Base-by-base conservation (phyloP, 1,284 basidiomycete species). In the Rhodotorula sp. region DNA sequence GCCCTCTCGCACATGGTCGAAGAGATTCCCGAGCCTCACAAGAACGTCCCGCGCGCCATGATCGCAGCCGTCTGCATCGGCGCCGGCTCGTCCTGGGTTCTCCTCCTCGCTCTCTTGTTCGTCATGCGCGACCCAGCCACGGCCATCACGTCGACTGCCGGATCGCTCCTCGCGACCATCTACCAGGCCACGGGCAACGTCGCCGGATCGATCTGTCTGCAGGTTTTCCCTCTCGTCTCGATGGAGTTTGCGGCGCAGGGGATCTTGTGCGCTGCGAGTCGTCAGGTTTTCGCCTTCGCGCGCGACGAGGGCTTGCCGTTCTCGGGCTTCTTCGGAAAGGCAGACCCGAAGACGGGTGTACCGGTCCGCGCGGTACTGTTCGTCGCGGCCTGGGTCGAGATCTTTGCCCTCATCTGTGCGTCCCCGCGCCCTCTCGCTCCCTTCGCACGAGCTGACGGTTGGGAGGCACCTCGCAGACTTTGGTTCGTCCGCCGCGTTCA, bases 241-340 rank as follows among this genome's bases (percentile, higher is more conserved):
- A 65, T 65, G 64, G 78, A 77, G 27, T 62, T 62, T 27, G 71
- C 74, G 20, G 70, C 61, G 20, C 75, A 76, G 64, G 79, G 86
- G 29, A 85, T 88, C 71, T 84, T 86, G 67, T 87, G 86, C 59
- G 87, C 86, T 4, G 84, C 86, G 19, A 88, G 87, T 2, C 84
- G 89, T 27, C 86, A 88, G 76, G 86, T 86, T 2, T 88, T 87
- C 82, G 85, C 86, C 48, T 89, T 90, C 73, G 88, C 89, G 0
- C 83, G 88, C 1, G 89, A 90, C 79, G 81, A 83, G 63, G 83
- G 90, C 2, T 59, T 76, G 29, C 88, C 87, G 2, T 85, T 88
- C 74, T 84, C 85, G 34, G 59, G 65, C 4, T 77, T 83, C 59
- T 86, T 89, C 77, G 78, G 85, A 2, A 80, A 79, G 44, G 82